phyloP scores from a whole-genome alignment of 345 rosid species.

The Sapria himalayana region DNA sequence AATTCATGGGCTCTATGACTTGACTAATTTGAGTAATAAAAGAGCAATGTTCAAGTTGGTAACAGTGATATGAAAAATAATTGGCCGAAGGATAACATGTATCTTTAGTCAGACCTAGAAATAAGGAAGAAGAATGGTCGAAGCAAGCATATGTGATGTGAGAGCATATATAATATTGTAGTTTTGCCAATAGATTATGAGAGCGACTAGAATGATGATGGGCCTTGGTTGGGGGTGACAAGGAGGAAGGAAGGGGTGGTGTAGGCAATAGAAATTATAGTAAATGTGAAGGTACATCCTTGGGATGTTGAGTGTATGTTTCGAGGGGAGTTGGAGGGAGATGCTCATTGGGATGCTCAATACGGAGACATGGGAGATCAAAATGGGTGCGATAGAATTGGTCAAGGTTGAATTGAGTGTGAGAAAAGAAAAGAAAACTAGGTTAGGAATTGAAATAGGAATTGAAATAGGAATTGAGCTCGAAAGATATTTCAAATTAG shows the following conservation, averaged over 20 bases:
- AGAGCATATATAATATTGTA: background rate
- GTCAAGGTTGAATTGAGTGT: no score
- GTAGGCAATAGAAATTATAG: no score
- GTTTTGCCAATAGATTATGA: background rate
- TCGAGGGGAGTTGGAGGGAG: no score
- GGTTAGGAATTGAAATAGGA: background rate
- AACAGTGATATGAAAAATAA: background rate
- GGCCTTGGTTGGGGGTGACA: background rate
- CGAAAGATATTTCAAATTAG: fast-evolving
- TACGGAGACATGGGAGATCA: no score
- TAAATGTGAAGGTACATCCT: no score
- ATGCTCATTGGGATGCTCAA: no score
- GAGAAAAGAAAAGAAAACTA: background rate
- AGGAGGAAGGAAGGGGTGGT: background rate
- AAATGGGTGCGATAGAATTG: no score
- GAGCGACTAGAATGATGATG: background rate
- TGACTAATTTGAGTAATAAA: background rate
- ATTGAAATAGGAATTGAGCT: no score
- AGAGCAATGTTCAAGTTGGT: background rate
- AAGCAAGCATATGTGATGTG: background rate
- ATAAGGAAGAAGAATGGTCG: background rate
- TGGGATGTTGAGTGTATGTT: no score
- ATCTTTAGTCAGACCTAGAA: background rate
- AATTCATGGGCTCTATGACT: background rate
- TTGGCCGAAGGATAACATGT: background rate